phyloP scores from a whole-genome alignment of 164 flowering plant species.

The Brasenia schreberi region DNA sequence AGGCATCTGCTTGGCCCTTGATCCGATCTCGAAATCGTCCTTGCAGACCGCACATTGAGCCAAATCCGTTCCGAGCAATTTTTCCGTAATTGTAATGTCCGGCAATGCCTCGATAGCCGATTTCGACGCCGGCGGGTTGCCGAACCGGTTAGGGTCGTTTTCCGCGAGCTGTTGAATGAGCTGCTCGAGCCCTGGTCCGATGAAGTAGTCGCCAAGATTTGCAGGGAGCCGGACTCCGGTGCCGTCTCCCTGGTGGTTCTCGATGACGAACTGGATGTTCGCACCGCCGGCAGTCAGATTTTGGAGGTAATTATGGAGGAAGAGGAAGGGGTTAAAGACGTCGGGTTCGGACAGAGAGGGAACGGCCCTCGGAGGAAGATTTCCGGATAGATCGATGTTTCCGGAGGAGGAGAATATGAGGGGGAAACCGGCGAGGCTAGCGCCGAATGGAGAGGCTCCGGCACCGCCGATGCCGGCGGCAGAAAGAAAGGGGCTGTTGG shows the following conservation, averaged over 20 bases:
- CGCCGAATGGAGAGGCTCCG: constrained; percentile 8
- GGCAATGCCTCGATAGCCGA: constrained; percentile 52
- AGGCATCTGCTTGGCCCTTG: constrained; percentile 68
- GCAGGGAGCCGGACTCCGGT: constrained; percentile 21
- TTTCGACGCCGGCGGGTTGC: constrained; percentile 86
- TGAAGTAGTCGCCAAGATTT: constrained; percentile 63
- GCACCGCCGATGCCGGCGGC: background rate
- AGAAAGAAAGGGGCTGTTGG: constrained; percentile 4
- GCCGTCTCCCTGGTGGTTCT: constrained; percentile 17
- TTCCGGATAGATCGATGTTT: constrained; percentile 10
- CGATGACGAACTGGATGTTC: constrained; percentile 58
- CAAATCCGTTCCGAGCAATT: constrained; percentile 37
- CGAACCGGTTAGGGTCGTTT: constrained; percentile 78
- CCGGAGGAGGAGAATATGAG: constrained; percentile 18
- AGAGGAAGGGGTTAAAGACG: constrained; percentile 44
- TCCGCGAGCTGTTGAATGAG: constrained; percentile 89
- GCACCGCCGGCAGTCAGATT: constrained; percentile 47
- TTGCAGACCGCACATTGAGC: constrained; percentile 84
- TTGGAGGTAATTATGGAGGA: constrained; percentile 49
- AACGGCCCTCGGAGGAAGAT: constrained; percentile 6
- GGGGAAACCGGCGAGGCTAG: constrained; percentile 9
- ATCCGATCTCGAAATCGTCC: constrained; percentile 48
- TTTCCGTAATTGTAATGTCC: constrained; percentile 23
- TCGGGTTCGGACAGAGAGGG: constrained; percentile 12
- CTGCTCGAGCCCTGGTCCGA: constrained; percentile 86